Evolutionary conservation across 257 asterid genomes (phyloP).

Genomic region (Lycium ferocissimum): DNA sequence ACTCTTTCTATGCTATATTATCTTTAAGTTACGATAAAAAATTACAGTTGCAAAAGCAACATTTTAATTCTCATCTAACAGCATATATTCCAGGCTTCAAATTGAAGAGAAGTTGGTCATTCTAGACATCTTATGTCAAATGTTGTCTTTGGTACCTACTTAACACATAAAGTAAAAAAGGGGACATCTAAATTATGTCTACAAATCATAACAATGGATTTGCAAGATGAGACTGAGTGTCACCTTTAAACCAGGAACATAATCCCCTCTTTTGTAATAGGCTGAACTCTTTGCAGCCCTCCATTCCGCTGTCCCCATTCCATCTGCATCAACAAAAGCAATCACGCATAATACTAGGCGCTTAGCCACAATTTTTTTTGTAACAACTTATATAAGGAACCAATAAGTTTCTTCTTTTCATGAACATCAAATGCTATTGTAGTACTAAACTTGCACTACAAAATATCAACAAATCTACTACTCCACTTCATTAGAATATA

Average conservation of each 20-base stretch:
- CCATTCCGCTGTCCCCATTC: constrained; percentile 99
- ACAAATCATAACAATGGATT: not conserved
- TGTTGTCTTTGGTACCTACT: not conserved
- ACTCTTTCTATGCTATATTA: not conserved
- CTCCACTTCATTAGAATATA: not conserved
- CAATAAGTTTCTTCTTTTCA: not conserved
- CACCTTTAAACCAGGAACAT: constrained; percentile 98
- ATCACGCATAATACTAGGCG: constrained; percentile 6
- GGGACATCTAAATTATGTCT: constrained; percentile 5
- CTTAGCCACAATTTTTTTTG: not conserved
- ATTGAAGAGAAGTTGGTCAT: constrained; percentile 6
- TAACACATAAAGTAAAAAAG: not conserved
- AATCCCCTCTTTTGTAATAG: constrained; percentile 98
- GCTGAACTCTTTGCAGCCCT: constrained; percentile 97
- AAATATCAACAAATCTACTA: not conserved
- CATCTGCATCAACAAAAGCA: constrained; percentile 61
- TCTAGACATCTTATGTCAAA: constrained; percentile 6
- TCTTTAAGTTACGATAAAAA: not conserved
- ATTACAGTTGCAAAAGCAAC: not conserved
- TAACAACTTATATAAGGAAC: not conserved
- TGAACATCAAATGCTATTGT: not conserved
- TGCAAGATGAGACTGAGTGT: constrained; percentile 12
- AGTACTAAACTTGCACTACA: not conserved
- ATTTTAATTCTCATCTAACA: not conserved
- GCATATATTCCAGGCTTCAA: not conserved